Evolutionary conservation across 2,329 filamentous ascomycete species (phyloP).

Genomic region (Claviceps sp.): DNA sequence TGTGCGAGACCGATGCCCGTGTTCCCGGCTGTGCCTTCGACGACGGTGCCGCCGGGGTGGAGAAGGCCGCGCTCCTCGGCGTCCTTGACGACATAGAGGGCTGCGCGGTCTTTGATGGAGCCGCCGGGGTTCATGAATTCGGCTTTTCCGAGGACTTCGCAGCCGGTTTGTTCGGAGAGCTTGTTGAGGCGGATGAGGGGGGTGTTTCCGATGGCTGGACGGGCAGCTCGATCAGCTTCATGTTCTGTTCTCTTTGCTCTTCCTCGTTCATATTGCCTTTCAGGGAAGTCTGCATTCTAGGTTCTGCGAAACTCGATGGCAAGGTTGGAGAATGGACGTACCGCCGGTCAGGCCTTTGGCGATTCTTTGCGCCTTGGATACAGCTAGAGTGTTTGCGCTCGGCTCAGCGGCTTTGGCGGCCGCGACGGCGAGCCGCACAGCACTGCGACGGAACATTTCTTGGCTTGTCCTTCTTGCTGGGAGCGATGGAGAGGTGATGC

Average conservation of each 20-base stretch:
- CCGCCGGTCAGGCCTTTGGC: constrained; percentile 71
- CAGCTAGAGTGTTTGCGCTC: constrained; percentile 50
- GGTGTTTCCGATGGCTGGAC: constrained; percentile 85
- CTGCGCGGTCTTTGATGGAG: constrained; percentile 90
- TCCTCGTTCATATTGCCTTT: not conserved
- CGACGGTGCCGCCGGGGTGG: constrained; percentile 76
- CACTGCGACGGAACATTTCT: constrained; percentile 55
- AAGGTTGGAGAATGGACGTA: constrained; percentile 25
- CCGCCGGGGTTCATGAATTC: constrained; percentile 99
- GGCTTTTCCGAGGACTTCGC: constrained; percentile 88
- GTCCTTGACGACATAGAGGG: constrained; percentile 84
- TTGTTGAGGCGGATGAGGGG: constrained; percentile 82
- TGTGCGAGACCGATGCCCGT: constrained; percentile 96
- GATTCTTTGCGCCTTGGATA: constrained; percentile 69
- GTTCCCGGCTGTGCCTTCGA: constrained; percentile 95
- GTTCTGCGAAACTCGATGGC: no score
- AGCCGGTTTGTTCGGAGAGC: constrained; percentile 82
- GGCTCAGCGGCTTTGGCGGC: constrained; percentile 31
- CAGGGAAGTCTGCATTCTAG: not conserved
- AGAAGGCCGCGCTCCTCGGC: constrained; percentile 81
- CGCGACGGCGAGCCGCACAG: constrained; percentile 52
- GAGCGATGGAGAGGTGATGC: no score
- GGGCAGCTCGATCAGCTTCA: not conserved
- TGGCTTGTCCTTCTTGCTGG: no score
- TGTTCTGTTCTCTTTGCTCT: not conserved